A percentile compares a stretch with the other conserved stretches of the same genome.
These are phyloP conservation scores for Neurospora sp. DNA, from an alignment of 495 filamentous ascomycete genomes.

Conservation along the genomic window DNA sequence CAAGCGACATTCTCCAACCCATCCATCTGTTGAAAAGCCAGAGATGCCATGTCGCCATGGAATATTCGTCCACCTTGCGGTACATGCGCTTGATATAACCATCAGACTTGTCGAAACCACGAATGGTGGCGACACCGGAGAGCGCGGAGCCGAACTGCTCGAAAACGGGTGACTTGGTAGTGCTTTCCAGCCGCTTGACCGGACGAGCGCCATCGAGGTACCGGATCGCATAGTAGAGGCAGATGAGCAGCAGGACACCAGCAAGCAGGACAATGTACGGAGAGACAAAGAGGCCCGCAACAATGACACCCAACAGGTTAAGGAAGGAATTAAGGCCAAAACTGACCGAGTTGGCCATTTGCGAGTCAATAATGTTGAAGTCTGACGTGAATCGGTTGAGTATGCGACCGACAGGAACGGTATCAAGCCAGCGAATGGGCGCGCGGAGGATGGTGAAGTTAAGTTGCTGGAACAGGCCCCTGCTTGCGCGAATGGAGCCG, in stretches of 20 bases:
- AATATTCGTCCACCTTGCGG: conserved; percentile 52
- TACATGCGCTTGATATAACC: conserved; percentile 60
- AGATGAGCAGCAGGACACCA: conserved; percentile 42
- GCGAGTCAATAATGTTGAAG: conserved; percentile 60
- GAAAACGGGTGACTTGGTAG: conserved; percentile 64
- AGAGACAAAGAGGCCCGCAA: conserved; percentile 53
- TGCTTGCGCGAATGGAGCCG: conserved; percentile 53
- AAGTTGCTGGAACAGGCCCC: conserved; percentile 52
- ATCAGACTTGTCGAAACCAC: conserved; percentile 56
- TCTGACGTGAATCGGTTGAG: conserved; percentile 75
- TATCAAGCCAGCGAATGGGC: conserved; percentile 71
- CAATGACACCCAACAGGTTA: conserved; percentile 46
- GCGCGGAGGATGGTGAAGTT: conserved; percentile 56
- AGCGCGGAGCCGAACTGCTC: conserved; percentile 65
- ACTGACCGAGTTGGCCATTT: conserved; percentile 48
- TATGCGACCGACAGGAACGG: conserved; percentile 66
- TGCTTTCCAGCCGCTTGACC: conserved; percentile 65
- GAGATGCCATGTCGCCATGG: conserved; percentile 51
- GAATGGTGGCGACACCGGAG: conserved; percentile 63
- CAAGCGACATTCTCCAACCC: conserved; percentile 55
- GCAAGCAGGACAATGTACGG: conserved; percentile 51
- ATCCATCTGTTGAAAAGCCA: conserved; percentile 71
- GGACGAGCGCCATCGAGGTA: conserved; percentile 66
- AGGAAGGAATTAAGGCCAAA: conserved; percentile 43
- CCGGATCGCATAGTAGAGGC: conserved; percentile 42